These are phyloP conservation scores for Plectranthus barbatus DNA, from an alignment of 257 asterid species.

Conservation along the genomic window DNA sequence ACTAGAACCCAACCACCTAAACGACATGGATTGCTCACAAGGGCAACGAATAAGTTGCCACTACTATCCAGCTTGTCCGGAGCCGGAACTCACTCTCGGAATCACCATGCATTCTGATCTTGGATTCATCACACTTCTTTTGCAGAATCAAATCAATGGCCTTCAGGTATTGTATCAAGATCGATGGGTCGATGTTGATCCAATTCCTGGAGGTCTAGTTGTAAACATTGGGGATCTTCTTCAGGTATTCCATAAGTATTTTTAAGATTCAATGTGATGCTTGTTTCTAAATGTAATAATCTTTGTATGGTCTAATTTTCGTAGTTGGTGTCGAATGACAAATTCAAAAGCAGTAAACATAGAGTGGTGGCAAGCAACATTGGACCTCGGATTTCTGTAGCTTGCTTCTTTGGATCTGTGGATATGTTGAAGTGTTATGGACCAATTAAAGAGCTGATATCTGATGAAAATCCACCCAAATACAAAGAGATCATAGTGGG, in stretches of 20 bases:
- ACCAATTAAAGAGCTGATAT: constrained; percentile 35
- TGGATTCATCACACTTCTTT: constrained; percentile 31
- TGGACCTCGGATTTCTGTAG: constrained; percentile 46
- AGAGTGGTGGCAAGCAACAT: constrained; percentile 23
- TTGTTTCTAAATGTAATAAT: too few relatives aligned
- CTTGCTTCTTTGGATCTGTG: constrained; percentile 21
- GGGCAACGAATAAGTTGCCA: constrained; percentile 17
- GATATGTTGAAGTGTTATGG: constrained; percentile 19
- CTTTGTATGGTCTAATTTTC: background rate
- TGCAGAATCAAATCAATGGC: constrained; percentile 18
- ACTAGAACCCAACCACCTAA: constrained; percentile 14
- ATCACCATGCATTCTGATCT: constrained; percentile 22
- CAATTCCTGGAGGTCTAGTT: constrained; percentile 18
- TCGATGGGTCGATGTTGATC: constrained; percentile 26
- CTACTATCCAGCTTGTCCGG: constrained; percentile 40
- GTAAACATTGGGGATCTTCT: constrained; percentile 31
- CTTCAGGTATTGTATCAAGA: constrained; percentile 24
- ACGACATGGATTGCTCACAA: constrained; percentile 18
- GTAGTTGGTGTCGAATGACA: constrained; percentile 38
- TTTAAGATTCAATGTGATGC: too few relatives aligned
- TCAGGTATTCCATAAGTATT: constrained; percentile 16
- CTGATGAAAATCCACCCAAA: constrained; percentile 34
- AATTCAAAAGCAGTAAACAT: constrained; percentile 31
- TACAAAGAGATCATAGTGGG: constrained; percentile 19
- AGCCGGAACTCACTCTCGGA: constrained; percentile 29